Evolutionary conservation across 129 eudicot genomes (phyloP).

Genomic region (Tagetes erecta): DNA sequence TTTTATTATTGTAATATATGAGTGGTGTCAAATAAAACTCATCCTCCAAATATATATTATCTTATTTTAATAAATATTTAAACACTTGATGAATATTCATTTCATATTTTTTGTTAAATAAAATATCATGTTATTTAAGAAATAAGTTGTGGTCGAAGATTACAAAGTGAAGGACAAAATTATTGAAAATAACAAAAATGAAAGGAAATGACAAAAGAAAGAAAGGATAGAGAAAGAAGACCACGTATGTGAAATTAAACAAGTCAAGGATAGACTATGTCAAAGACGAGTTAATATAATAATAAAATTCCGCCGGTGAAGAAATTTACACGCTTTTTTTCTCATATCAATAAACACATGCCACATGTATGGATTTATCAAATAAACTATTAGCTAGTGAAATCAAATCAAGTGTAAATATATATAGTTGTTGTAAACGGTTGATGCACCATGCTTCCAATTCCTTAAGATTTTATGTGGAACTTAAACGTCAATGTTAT

Average conservation of each 20-base stretch:
- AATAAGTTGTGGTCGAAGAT: background rate
- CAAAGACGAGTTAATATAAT: background rate
- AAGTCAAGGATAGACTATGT: constrained; percentile 11
- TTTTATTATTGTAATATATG: too few species aligned
- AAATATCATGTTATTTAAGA: background rate
- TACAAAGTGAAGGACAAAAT: constrained; percentile 22
- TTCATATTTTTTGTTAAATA: background rate
- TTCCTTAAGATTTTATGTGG: too few species aligned
- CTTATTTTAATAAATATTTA: background rate
- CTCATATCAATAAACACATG: background rate
- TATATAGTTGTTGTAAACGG: too few species aligned
- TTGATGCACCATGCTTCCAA: too few species aligned
- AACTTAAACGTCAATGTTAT: too few species aligned
- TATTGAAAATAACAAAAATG: background rate
- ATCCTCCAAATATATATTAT: background rate
- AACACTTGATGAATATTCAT: background rate
- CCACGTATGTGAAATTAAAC: constrained; percentile 3
- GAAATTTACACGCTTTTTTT: background rate
- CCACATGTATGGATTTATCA: background rate
- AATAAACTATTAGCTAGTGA: background rate
- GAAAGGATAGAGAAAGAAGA: background rate
- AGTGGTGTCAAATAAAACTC: too few species aligned
- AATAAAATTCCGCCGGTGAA: constrained; percentile 15
- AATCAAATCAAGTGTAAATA: background rate
- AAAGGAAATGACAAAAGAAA: background rate